Evolutionary conservation across 1,139 yeast genomes (phyloP).

Genomic region (Geotrichum australiense): DNA sequence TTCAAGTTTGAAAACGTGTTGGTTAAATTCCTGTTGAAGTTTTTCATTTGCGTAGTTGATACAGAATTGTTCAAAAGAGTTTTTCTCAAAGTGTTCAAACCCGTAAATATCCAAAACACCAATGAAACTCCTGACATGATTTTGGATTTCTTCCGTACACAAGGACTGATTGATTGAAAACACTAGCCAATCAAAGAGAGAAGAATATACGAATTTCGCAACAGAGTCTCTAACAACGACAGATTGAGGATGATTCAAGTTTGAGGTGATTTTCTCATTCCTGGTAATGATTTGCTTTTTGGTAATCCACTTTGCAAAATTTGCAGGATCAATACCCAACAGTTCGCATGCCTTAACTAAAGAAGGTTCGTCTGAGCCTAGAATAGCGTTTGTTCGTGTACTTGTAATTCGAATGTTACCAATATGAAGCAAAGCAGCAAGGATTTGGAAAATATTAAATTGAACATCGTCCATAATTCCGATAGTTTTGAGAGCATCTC

Average conservation of each 20-base stretch:
- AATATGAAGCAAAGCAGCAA: slow-evolving; percentile 85
- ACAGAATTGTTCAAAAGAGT: slow-evolving; percentile 96
- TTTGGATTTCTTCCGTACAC: slow-evolving; percentile 57
- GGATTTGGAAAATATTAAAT: slow-evolving; percentile 60
- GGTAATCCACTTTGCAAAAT: slow-evolving; percentile 85
- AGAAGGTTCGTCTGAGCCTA: slow-evolving; percentile 81
- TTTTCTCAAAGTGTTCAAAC: slow-evolving; percentile 89
- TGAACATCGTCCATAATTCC: slow-evolving; percentile 63
- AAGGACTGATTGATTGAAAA: slow-evolving; percentile 72
- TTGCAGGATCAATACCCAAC: slow-evolving; percentile 67
- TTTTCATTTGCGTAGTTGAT: slow-evolving; percentile 97
- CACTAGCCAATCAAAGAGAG: slow-evolving; percentile 94
- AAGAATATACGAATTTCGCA: slow-evolving; percentile 87
- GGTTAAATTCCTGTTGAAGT: slow-evolving; percentile 94
- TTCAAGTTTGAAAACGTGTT: slow-evolving; percentile 93
- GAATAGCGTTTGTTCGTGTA: slow-evolving; percentile 75
- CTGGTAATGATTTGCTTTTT: slow-evolving; percentile 93
- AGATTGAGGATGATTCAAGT: slow-evolving; percentile 78
- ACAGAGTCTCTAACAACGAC: slow-evolving; percentile 92
- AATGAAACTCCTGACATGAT: slow-evolving; percentile 62
- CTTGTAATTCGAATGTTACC: slow-evolving; percentile 90
- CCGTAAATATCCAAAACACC: slow-evolving; percentile 98
- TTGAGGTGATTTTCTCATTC: slow-evolving; percentile 83
- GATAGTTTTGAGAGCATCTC: slow-evolving; percentile 67
- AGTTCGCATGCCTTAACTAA: slow-evolving; percentile 77